Base-by-base conservation (phyloP, 169 alveolate species). In the Babesia ovata region DNA sequence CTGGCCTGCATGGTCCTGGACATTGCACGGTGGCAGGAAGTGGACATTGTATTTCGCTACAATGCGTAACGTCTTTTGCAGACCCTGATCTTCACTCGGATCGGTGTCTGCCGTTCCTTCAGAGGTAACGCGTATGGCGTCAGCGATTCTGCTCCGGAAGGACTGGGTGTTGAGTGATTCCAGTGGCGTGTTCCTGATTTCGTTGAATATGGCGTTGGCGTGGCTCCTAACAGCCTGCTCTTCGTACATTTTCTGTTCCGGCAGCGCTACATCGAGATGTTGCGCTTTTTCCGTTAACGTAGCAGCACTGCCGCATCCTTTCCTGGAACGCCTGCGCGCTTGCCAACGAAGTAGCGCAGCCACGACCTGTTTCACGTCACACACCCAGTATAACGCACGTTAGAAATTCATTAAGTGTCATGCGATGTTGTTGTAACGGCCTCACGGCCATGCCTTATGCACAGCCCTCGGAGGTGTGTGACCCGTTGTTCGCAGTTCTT, bases 151-250 rank as follows among this genome's bases (percentile, higher is more conserved):
- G 22, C 57, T 24, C 59, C 78, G 28, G 33, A 81, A 81, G 19
- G 70, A 19, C 58, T 39, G 52, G 12, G 88, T 72, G 65, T 81
- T 81, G 53, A 81, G 72, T 17, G 70, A 62, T n/a, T 62, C 69
- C 75, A 62, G 39, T 12, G 88, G 88, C 33, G 84, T 81, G 74
- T 81, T 73, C 36, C 88, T 21, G 1, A 81, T 72, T 53, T 74
- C 63, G 56, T 57, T 19, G 46, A 81, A 81, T 21, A 72, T 85
- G 13, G 73, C 63, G 58, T 81, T 81, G 52, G 79, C 62, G n/a
- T 49, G 36, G 69, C 81, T 36, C n/a, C n/a, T 12, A 45, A 44
- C 36, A 28, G 24, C 14, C n/a, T 49, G 28, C 24, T 63, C 65
- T 53, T 21, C 58, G 76, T 67, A 67, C 66, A 67, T 54, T 24